Base-by-base conservation (phyloP, 2,329 filamentous ascomycete genomes). In the Stachybotrys elegans region DNA sequence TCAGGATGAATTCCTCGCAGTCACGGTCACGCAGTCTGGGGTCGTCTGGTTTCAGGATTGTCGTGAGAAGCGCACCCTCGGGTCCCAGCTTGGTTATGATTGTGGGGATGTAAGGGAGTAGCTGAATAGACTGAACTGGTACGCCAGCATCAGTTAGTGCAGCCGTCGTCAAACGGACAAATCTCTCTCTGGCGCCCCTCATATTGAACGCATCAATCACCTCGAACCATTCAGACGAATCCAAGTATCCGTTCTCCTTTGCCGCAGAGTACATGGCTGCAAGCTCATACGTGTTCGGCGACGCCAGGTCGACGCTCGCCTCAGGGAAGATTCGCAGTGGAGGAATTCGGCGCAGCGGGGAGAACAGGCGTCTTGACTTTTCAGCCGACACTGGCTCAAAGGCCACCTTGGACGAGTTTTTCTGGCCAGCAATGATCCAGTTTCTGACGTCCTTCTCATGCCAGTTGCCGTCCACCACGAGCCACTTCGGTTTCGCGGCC, bases 401-500 rank as follows among this genome's bases (percentile, higher is more conserved):
- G 12, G 86, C 86, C 6, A 91, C 75, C 17, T 72, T 75, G 14
- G 78, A 75, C 5, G 70, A 62, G 46, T 78, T 68, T 3, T 71
- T 60, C 46, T 78, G 79, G 35, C 75, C 83, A 31, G 79, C 70
- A n/a, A 66, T 57, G 32, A 91, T 68, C 81, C 90, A 92, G 41
- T 75, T 71, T 31, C 76, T 71, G 3, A 95, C 77, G 17, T 83
- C 79, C 3, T 67, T 59, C 4, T 81, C 69, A 21, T 78, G 74
- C 89, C 92, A 95, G 63, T 97, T 97, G 14, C 80, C 89, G 59
- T 98, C 93, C 8, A 94, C 74, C 6, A 95, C 83, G 22, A 93
- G 72, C 81, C 88, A 93, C 49, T 78, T 79, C n/a, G 83, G 88
- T 53, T 70, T 73, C 12, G 75, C 69, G 4, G 69, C 64, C 12